Evolutionary conservation across 768 basidiomycete species (phyloP), one percentile per base, ranked within the genome.

Genomic region (Porphyrellus cyaneotinctus): DNA sequence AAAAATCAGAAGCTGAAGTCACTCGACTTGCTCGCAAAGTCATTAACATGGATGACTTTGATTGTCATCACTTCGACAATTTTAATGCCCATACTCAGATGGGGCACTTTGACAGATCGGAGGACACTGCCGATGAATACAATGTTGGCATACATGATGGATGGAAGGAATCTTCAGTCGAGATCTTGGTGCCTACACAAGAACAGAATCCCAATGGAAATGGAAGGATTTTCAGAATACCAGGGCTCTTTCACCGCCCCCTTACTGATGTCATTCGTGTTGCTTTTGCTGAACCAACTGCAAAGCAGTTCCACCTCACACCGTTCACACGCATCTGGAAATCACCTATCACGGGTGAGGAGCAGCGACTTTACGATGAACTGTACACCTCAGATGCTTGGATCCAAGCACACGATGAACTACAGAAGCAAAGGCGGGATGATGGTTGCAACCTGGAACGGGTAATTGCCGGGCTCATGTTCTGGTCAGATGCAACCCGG

Each of bases 171-270:
- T 39, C 61, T 1, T 14, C 49, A 0, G 49, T 72, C 2, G 12
- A 53, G 2, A 70, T 74, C 31, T 39, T 50, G 0, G 60, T 74
- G 5, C 73, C 73, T 0, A 72, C 69, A 3, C 58, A 65, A 8
- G 49, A 54, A 20, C 28, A 12, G 1, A 49, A 58, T 24, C 18
- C 41, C 0, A 23, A 13, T 15, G 53, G 63, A 2, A 60, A 61
- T 10, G 56, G 64, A 1, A 17, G 57, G 7, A 24, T 17, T 0
- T 69, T 71, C 47, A 22, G 24, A 0, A 50, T 73, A 1, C 61
- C 68, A 17, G 72, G 69, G 1, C 53, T 75, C 3, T 54, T 58
- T 6, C 62, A 66, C 45, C 50, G 63, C 0, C 58, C 57, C 0
- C 46, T 72, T 2, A 60, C 52, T 2, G 44, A 38, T 0, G 49